Evolutionary conservation across 2,329 filamentous ascomycete genomes (phyloP).

Genomic region (Hymenoscyphus linearis): DNA sequence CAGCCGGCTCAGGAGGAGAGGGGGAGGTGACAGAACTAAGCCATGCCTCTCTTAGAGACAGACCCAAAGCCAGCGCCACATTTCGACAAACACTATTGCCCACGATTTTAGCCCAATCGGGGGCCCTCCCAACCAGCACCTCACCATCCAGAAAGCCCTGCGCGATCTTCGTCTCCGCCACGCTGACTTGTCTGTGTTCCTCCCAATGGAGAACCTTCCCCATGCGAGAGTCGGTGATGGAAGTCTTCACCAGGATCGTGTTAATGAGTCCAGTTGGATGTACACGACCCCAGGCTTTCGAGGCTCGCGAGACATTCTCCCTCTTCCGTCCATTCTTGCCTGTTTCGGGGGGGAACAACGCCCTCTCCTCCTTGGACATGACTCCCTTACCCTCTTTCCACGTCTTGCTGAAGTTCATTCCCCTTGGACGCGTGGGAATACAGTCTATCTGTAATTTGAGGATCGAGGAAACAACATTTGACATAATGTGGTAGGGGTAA

Average conservation of each 20-base stretch:
- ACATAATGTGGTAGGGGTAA: slow-evolving; percentile 62
- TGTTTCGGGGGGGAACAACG: slow-evolving; percentile 34
- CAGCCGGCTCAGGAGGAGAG: background rate
- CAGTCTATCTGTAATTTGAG: slow-evolving; percentile 39
- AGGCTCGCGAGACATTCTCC: slow-evolving; percentile 18
- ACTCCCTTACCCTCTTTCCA: slow-evolving; percentile 36
- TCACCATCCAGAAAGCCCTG: slow-evolving; percentile 69
- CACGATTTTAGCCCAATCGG: slow-evolving; percentile 58
- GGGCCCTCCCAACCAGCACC: slow-evolving; percentile 54
- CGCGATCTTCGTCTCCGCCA: slow-evolving; percentile 63
- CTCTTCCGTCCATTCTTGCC: slow-evolving; percentile 23
- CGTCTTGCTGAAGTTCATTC: slow-evolving; percentile 46
- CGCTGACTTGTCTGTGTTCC: slow-evolving; percentile 53
- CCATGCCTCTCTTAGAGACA: slow-evolving; percentile 57
- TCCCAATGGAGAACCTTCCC: slow-evolving; percentile 60
- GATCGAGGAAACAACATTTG: slow-evolving; percentile 31
- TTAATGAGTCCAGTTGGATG: slow-evolving; percentile 48
- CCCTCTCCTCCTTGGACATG: slow-evolving; percentile 37
- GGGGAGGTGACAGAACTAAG: slow-evolving; percentile 10
- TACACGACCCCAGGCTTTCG: slow-evolving; percentile 46
- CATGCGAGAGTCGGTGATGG: slow-evolving; percentile 48
- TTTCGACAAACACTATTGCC: slow-evolving; percentile 73
- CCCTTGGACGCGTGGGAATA: slow-evolving; percentile 56
- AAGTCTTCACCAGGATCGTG: slow-evolving; percentile 55
- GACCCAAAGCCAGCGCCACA: slow-evolving; percentile 60